Evolutionary conservation across 1,139 yeast species (phyloP), one percentile per base, ranked within the genome.

Genomic region (Geotrichum candidum): DNA sequence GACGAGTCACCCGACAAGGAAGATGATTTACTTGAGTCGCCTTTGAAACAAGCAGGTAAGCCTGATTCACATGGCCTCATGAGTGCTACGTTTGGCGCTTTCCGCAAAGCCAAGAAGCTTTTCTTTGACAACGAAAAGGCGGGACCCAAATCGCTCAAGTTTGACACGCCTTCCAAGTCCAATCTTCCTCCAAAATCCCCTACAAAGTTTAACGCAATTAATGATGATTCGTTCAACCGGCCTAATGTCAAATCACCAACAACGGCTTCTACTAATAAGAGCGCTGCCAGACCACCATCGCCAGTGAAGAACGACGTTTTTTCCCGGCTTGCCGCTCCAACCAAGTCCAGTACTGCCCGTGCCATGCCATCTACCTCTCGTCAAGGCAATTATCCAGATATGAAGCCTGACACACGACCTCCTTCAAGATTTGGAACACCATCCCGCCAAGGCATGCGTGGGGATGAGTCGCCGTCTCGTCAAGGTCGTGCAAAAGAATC

Each of bases 51-150:
- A 2, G 6, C 54, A 7, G 31, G 11, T 29, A 52, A 50, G n/a
- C 23, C 18, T 27, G 54, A 51, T 51, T 51, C 54, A 13, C 54
- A 51, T 29, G 54, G 31, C n/a, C 53, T 55, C 15, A 46, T 48
- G 23, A 46, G 54, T 23, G 59, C 64, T 33, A 57, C 61, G 5
- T 54, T 60, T 56, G 64, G 62, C 22, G 64, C 64, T 18, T 55
- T 62, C 48, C 60, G 61, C 46, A 59, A 58, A 27, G 62, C 62
- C 15, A 60, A 59, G 38, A 59, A 59, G 54, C 48, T 59, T 5
- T 33, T 62, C 3, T 62, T 62, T 52, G 61, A 62, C 18, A 57
- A 41, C 18, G 41, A 33, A 15, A 22, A 51, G 15, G 11, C 11
- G 23, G 33, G 33, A 51, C 15, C 53, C 38, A 51, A 51, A 33